phyloP scores from a whole-genome alignment of 2,329 filamentous ascomycete genomes.

The Penicillium crustosum region DNA sequence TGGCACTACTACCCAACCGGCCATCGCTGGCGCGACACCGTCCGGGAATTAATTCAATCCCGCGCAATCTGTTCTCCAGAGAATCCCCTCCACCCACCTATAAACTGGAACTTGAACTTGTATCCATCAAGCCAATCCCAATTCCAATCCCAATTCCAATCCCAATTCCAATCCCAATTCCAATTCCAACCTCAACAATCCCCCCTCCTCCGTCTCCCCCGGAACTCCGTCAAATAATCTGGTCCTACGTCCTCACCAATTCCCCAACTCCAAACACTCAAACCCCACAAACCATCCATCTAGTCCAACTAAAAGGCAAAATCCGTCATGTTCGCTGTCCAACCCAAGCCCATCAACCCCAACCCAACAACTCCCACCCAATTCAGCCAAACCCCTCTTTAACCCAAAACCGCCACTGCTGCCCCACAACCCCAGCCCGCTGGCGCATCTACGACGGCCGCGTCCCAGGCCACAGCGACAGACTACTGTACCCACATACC shows the following conservation, averaged over 20 bases:
- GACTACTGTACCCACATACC: conserved; percentile 39
- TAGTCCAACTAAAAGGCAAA: conserved; percentile 38
- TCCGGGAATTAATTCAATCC: conserved; percentile 38
- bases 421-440: conserved; percentile 33
- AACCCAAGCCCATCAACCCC: neutral
- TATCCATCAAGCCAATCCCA: neutral
- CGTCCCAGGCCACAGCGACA: conserved; percentile 18
- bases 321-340: conserved; percentile 38
- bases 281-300: conserved; percentile 32
- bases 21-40: conserved; percentile 36
- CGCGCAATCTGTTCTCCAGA: conserved; percentile 37
- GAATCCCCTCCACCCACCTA: conserved; percentile 1
- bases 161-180: neutral
- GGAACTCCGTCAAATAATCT: conserved; percentile 43
- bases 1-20: conserved; percentile 41
- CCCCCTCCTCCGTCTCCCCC: conserved; percentile 34
- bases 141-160: conserved; percentile 5
- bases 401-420: conserved; percentile 35
- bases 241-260: conserved; percentile 37
- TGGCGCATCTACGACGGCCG: conserved; percentile 30
- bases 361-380: neutral
- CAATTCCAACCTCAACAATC: conserved; percentile 13
- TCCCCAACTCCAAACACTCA: neutral
- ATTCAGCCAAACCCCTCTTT: conserved; percentile 18
- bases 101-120: conserved; percentile 13